These are phyloP conservation scores for Chloris gayana DNA, from an alignment of 176 grass and related monocot species.

Conservation along the genomic window DNA sequence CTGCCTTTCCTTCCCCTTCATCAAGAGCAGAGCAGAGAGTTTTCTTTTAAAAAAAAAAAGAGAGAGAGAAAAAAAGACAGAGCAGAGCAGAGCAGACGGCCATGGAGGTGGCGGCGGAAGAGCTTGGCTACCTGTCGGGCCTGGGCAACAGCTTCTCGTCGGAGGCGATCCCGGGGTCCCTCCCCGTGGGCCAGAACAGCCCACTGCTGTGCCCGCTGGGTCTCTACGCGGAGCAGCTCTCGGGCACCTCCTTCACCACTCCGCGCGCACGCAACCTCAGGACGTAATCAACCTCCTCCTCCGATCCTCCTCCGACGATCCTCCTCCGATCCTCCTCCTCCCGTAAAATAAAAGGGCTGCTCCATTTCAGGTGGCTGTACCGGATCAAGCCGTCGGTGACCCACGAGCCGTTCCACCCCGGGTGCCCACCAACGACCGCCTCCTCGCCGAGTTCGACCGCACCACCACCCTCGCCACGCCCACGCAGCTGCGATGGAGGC, in stretches of 20 bases:
- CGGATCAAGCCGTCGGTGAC: constrained; percentile 98
- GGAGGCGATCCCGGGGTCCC: constrained; percentile 56
- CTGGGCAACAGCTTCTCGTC: constrained; percentile 82
- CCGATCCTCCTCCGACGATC: no score
- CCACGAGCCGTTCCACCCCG: constrained; percentile 87
- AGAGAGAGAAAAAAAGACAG: no score
- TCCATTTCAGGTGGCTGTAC: constrained; percentile 73
- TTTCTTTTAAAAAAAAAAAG: no score
- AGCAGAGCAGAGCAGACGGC: no score
- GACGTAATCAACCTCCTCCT: constrained; percentile 36
- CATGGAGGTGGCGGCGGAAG: not conserved
- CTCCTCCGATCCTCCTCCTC: no score
- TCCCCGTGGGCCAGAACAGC: constrained; percentile 75
- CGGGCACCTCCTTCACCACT: constrained; percentile 90
- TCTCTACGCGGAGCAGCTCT: constrained; percentile 99
- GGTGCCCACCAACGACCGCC: constrained; percentile 49
- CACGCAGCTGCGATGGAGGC: constrained; percentile 88
- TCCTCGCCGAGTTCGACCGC: constrained; percentile 76
- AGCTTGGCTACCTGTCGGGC: constrained; percentile 55
- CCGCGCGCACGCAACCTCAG: constrained; percentile 75
- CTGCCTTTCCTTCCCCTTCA: no score
- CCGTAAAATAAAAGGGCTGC: no score
- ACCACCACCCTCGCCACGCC: constrained; percentile 67
- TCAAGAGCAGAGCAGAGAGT: no score
- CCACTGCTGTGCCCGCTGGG: constrained; percentile 73